Evolutionary conservation across 768 basidiomycete species (phyloP), one percentile per base, ranked within the genome.

Genomic region (Boletus edulis): DNA sequence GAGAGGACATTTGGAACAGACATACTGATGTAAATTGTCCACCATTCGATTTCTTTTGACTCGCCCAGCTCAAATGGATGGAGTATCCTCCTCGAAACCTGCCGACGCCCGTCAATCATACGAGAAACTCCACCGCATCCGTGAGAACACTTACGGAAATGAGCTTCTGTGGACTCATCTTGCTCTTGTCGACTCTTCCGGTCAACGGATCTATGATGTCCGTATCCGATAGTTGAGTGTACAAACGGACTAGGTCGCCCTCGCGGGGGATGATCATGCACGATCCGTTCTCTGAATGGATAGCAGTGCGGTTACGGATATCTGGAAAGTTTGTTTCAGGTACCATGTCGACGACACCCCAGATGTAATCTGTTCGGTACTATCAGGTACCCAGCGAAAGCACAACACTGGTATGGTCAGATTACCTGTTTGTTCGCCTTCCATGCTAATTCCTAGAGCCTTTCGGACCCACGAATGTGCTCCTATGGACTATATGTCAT

Each of bases 261-360:
- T 86, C 84, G 27, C 88, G 78, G 0, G 89, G 89, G 41, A 91
- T 86, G 45, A 87, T 67, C 81, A 89, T 84, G 54, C 84, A 83
- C 0, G 84, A 81, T 0, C 85, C 83, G 51, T 81, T 76, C 37
- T 76, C 76, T 0, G 86, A 88, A 66, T 89, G 86, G 17, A 89
- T 79, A 1, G 75, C 81, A 43, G 73, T 73, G 61, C 74, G 77
- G 54, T 82, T 82, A 9, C 87, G 81, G 55, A 87, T 83, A 64
- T 90, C 87, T 0, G 88, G 88, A 56, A 89, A 87, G 62, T 89
- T 75, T 4, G 87, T 88, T 9, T 83, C 77, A 0, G 84, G 84
- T n/a, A 80, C 61, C 55, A 83, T 74, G 66, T 90, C 89, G 14
- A 91, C 71, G 3, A 46, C 89, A 3, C 90, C 90, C 90, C 90